Evolutionary conservation across 179 eudicot species (phyloP).

Genomic region (Corrigiola litoralis): DNA sequence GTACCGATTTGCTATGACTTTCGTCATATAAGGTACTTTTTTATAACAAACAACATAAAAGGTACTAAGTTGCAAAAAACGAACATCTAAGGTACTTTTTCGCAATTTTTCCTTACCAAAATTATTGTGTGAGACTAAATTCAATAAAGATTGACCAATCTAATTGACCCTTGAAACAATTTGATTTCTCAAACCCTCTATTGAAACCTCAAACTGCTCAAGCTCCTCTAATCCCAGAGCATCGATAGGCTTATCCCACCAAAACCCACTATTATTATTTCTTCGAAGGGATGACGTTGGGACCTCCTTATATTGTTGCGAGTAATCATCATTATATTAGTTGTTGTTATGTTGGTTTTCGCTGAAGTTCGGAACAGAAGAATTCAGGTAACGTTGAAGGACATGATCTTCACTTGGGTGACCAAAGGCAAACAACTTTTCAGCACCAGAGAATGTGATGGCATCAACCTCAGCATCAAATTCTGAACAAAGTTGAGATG

Average conservation of each 20-base stretch:
- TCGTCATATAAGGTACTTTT: no score
- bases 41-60: no score
- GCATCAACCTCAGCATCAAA: slow-evolving; percentile 3
- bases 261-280: background rate
- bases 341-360: no score
- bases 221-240: slow-evolving; percentile 10
- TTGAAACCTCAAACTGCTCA: background rate
- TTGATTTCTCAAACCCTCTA: slow-evolving; percentile 9
- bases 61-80: no score
- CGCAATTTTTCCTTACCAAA: no score
- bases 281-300: background rate
- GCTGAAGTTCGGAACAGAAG: background rate
- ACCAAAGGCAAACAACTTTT: slow-evolving; percentile 5
- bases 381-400: background rate
- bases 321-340: background rate
- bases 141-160: no score
- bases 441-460: slow-evolving; percentile 4
- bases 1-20: no score
- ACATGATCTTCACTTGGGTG: slow-evolving; percentile 4
- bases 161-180: background rate
- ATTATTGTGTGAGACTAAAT: no score
- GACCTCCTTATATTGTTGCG: background rate
- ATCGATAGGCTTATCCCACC: slow-evolving; percentile 16
- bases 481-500: background rate
- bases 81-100: no score